Conservation (phyloP, 352 stramenopile genomes). For the Phytophthora sansomeana region DNA sequence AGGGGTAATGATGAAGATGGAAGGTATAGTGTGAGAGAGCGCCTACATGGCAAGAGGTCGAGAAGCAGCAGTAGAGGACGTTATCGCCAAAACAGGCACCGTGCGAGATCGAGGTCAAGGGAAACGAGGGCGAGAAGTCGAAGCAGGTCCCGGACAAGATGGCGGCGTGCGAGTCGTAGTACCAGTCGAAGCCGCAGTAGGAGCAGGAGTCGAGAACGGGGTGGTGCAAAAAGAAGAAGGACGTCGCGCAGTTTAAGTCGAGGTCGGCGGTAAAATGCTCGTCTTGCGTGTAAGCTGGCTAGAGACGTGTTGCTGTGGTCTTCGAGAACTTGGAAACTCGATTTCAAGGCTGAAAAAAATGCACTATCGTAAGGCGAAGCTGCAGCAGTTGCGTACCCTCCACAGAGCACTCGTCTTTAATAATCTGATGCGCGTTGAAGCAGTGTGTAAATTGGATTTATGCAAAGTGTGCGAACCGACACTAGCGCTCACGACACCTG, state of each 20-base stretch:
- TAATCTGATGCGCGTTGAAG: no score
- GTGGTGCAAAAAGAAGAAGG: conserved; percentile 11
- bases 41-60: not conserved
- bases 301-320: not conserved
- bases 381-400: no score
- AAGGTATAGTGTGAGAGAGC: conserved; percentile 7
- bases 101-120: conserved; percentile 19
- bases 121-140: conserved; percentile 8
- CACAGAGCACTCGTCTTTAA: no score
- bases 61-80: conserved; percentile 11
- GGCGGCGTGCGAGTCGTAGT: conserved; percentile 2
- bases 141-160: conserved; percentile 23
- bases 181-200: conserved; percentile 30
- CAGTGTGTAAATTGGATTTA: no score
- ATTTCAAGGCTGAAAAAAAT: not conserved
- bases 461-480: no score
- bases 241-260: conserved; percentile 21
- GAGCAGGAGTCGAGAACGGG: conserved; percentile 15
- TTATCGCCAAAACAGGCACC: conserved; percentile 1
- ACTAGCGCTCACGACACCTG: no score
- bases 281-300: not conserved
- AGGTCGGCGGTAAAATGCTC: conserved; percentile 9
- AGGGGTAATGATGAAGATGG: conserved; percentile 3
- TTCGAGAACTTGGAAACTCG: not conserved
- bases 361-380: no score